Base-by-base conservation (phyloP, 805 yeast genomes). In the Yarrowia sp. region DNA sequence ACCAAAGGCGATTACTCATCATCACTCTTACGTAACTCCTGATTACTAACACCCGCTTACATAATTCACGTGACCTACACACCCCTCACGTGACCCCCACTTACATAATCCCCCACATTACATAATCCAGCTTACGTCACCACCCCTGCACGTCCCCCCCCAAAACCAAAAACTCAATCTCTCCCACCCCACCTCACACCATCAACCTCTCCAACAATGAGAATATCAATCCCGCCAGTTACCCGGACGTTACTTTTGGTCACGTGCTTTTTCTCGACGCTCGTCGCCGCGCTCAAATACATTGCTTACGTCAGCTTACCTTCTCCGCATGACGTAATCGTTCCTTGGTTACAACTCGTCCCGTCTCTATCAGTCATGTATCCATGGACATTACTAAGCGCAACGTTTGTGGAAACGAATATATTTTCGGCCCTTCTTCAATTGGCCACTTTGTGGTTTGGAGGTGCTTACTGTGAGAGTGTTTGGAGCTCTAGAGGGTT, bases 381-480 rank as follows among this genome's bases (percentile, higher is more conserved):
- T 32, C 84, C 84, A 4, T 84, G 86, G 86, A 82, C 82, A 6
- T 70, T 84, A 10, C 50, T 82, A 38, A 81, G 86, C 4, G 71
- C 81, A 17, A 69, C 80, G 14, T 78, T 83, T 65, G 79, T 82
- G 17, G 86, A 83, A 65, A 80, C 78, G 48, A 77, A 76, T 42
- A 61, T 81, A 17, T 45, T 81, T 13, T 75, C 81, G 3, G 75
- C 80, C 11, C 48, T 77, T 7, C 69, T 78, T 8, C 74, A 82
- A 22, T 69, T 78, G 22, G 65, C 77, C 22, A 72, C 81, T 14
- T 69, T 83, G 11, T 75, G 79, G 62, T 83, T 81, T 69, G 80
- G 88, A 39, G 90, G 90, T 4, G 78, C 82, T 61, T 88, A 85
- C 75, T 80, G 87, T 68, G 92, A 88, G 71, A 80, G 81, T 67